Base-by-base conservation (phyloP, 2,329 filamentous ascomycete genomes). In the Hypoxylon sp. region DNA sequence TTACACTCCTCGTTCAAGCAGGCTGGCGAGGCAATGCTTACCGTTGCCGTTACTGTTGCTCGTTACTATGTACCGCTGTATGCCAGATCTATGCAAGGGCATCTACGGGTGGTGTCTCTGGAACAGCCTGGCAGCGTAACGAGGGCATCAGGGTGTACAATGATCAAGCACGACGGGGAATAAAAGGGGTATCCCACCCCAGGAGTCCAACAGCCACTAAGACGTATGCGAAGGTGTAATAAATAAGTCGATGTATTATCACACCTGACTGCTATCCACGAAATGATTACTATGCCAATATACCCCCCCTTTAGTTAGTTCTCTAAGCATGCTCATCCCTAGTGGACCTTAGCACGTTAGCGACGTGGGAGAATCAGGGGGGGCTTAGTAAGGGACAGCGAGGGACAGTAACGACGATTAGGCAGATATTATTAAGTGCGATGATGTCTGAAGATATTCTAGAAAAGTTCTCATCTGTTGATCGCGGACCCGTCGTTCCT, bases 381-480 rank as follows among this genome's bases (percentile, higher is more conserved):
- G 15, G 31, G 15, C 31, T 35, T 35, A 35, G 31, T 35, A 35
- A 35, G 31, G n/a, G 31, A 15, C 9, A 29, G 27, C n/a, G n/a
- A n/a, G n/a, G n/a, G n/a, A 11, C 31, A 35, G 31, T 35, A 35
- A 18, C 31, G 8, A 35, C 40, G n/a, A n/a, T n/a, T n/a, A n/a
- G n/a, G n/a, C n/a, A n/a, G n/a, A n/a, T n/a, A n/a, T n/a, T n/a
- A n/a, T n/a, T n/a, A n/a, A n/a, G n/a, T n/a, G n/a, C n/a, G n/a
- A n/a, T n/a, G n/a, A n/a, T n/a, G n/a, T n/a, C n/a, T n/a, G n/a
- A 46, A 50, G 33, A 21, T 11, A 13, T 50, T 59, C 60, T 41
- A 60, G 60, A 62, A 62, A 9, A 15, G 10, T 54, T 62, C 55
- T 15, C 7, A 35, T 27, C 37, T 13, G 58, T 53, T 43, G 55